Base-by-base conservation (phyloP, 2,329 filamentous ascomycete species). In the Colletotrichum coccodes region DNA sequence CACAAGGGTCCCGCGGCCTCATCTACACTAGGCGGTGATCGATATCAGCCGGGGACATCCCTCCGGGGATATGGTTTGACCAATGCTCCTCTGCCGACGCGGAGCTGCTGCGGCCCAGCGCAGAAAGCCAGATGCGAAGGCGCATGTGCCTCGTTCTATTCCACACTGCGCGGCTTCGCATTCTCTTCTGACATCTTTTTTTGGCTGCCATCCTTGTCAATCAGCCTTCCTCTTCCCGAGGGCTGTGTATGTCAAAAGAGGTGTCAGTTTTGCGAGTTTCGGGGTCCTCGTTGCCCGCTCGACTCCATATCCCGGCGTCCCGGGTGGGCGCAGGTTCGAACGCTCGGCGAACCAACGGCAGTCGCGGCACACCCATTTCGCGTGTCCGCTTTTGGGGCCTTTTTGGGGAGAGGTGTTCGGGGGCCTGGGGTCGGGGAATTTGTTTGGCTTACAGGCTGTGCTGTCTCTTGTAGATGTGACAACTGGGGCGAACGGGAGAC, bases 201-300 rank as follows among this genome's bases (percentile, higher is more conserved):
- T n/a, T n/a, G n/a, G 26, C 53, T 16, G 28, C 26, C 54, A 57
- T 44, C 38, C 54, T 32, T 32, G 54, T 32, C 26, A 32, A 26
- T 30, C 65, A 12, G 26, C 36, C 32, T 30, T 28, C 30, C 21
- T 40, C 60, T 53, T 68, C 40, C 65, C 61, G 53, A 49, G 28
- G 65, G 53, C 65, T 64, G 38, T 68, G 65, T 46, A 36, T 64
- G 65, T 47, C 42, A n/a, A 60, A 44, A 46, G 18, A 30, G 32
- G 49, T 40, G 60, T 56, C 42, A 61, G 49, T 32, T 42, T 59
- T n/a, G 32, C n/a, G 47, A 14, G 21, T 16, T 58, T 36, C 50
- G 60, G 52, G 53, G 36, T 64, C 46, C 60, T 26, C n/a, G 38
- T 40, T 40, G 23, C 40, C 38, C 58, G 46, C 34, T 58, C 36